Conservation (phyloP, 345 rosid genomes). For the Diplotaxis tenuifolia region DNA sequence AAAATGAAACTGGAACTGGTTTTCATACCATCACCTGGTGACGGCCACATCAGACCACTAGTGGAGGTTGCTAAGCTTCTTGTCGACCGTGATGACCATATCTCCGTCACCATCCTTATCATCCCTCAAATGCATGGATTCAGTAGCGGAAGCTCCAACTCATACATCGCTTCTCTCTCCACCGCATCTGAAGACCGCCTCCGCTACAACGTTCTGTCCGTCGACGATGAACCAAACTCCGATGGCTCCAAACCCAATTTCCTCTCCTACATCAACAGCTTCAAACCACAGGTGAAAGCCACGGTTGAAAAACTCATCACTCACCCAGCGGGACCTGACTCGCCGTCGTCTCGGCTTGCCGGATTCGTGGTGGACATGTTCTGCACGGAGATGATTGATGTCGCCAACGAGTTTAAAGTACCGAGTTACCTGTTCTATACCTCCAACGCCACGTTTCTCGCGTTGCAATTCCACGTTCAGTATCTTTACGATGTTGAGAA, state of each 20-base stretch:
- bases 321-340: background rate
- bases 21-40: slow-evolving; percentile 50
- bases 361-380: slow-evolving; percentile 60
- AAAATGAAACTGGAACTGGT: slow-evolving; percentile 38
- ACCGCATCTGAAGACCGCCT: slow-evolving; percentile 27
- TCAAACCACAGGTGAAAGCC: slow-evolving; percentile 39
- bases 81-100: slow-evolving; percentile 38
- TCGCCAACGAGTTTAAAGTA: slow-evolving; percentile 43
- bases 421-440: slow-evolving; percentile 54
- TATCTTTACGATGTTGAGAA: slow-evolving; percentile 28
- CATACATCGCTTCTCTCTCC: slow-evolving; percentile 37
- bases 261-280: slow-evolving; percentile 10
- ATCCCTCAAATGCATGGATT: slow-evolving; percentile 33
- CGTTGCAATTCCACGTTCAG: slow-evolving; percentile 22
- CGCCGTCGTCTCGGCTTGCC: slow-evolving; percentile 41
- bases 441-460: slow-evolving; percentile 44
- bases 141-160: slow-evolving; percentile 11
- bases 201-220: slow-evolving; percentile 40
- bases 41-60: slow-evolving; percentile 48
- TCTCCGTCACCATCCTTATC: slow-evolving; percentile 51
- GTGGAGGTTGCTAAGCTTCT: slow-evolving; percentile 48
- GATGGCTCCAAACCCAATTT: background rate
- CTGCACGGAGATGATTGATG: slow-evolving; percentile 48
- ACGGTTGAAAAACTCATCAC: slow-evolving; percentile 25
- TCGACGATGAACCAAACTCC: background rate